Evolutionary conservation across 1,284 basidiomycete genomes (phyloP), one percentile per base, ranked within the genome.

Genomic region (Apiotrichum siamense): DNA sequence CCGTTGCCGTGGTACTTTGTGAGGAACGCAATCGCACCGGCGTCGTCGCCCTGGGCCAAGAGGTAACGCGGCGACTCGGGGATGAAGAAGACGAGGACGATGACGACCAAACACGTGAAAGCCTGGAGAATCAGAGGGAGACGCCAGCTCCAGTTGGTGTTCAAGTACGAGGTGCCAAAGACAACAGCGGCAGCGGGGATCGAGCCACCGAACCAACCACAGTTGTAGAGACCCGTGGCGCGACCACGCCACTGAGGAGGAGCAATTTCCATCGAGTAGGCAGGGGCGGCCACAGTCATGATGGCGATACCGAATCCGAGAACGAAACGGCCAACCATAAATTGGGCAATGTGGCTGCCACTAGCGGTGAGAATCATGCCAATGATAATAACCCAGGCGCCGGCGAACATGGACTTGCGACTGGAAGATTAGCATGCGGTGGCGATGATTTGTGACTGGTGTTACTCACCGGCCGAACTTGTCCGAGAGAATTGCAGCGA

Each of bases 201-300:
- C 18, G 55, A 52, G 25, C 64, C 59, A 18, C 43, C 49, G 32
- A 63, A 62, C 67, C 69, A 66, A 51, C 73, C 68, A 59, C 62
- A 70, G 50, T 78, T 80, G 51, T 51, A 59, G 41, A 55, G 33
- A 50, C 79, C 80, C 21, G 80, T 80, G 60, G 81, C 70, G 24
- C 80, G 76, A 47, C 81, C 81, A 59, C 82, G 76, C 82, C 81
- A 83, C 67, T 82, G 80, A 17, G 81, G 81, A 33, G 81, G 81
- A 11, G 80, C 77, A 70, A 83, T 79, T 61, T 83, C 77, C 46
- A 76, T 72, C 24, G 71, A 74, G 64, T 78, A 78, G 10, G 75
- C 70, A 7, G 80, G 79, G 9, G 79, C 79, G 18, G 79, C 75
- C 12, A 78, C 74, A 41, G 77, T 59, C 64, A 51, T 78, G 42